Conservation (phyloP, 306 rosid genomes). For the Nissolia schottii region DNA sequence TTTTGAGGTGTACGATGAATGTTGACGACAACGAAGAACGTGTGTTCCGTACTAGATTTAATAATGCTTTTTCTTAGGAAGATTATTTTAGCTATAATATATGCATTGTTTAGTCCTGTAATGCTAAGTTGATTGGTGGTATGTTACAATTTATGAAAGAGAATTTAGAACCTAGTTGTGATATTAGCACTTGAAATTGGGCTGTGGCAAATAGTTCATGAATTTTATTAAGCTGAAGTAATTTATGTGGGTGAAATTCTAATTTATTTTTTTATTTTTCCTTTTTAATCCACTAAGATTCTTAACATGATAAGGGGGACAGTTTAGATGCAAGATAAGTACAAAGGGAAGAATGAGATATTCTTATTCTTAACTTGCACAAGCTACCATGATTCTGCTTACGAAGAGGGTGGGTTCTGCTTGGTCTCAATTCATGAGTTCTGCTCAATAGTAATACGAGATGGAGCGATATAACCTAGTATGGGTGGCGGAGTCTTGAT, state of each 20-base stretch:
- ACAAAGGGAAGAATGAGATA: neutral
- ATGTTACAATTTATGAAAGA: neutral
- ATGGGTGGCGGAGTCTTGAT: no score
- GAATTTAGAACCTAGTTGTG: neutral
- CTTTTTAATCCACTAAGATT: neutral
- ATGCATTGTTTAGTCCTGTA: neutral
- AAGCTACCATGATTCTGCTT: neutral
- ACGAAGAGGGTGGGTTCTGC: neutral
- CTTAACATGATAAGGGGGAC: neutral
- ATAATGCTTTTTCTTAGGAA: neutral
- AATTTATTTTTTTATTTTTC: neutral
- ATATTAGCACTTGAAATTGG: neutral
- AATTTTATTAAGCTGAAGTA: neutral
- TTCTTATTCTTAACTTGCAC: neutral
- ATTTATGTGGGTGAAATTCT: neutral
- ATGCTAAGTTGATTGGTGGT: neutral
- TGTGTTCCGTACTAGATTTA: neutral
- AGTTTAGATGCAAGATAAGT: neutral
- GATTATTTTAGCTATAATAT: neutral
- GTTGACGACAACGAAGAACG: constrained; percentile 7
- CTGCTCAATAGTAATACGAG: no score
- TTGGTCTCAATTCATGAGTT: neutral
- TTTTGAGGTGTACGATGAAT: constrained; percentile 31
- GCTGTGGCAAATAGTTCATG: neutral
- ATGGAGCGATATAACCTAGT: no score